A percentile compares a stretch with the other conserved stretches of the same genome.
Conservation (phyloP, 2,329 filamentous ascomycete genomes). For the Xylaria sp. region DNA sequence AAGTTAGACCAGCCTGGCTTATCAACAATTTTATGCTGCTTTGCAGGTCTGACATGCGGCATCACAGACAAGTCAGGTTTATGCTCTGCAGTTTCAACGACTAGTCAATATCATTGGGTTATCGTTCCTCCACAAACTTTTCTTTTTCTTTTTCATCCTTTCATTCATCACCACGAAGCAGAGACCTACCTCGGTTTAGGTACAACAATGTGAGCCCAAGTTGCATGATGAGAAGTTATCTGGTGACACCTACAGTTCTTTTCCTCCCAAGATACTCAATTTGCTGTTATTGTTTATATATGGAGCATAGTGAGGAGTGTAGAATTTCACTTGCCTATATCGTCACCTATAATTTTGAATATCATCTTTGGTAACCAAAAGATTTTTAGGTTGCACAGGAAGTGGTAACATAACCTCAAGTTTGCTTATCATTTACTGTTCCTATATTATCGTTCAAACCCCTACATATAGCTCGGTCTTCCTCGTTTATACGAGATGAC, state of each 20-base stretch:
- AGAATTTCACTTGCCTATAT: not conserved
- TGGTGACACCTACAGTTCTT: not conserved
- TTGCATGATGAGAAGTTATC: not conserved
- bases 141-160: not conserved
- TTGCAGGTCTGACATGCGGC: not conserved
- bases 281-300: not conserved
- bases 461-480: not conserved
- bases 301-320: not conserved
- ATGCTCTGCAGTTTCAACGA: not conserved
- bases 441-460: not conserved
- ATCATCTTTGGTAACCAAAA: not conserved
- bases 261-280: not conserved
- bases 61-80: not conserved
- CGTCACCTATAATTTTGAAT: not conserved
- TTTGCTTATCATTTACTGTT: not conserved
- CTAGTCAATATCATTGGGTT: not conserved
- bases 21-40: not conserved
- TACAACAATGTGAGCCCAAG: not conserved
- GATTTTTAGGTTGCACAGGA: slow-evolving; percentile 2
- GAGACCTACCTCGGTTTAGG: not conserved
- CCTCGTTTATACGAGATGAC: slow-evolving; percentile 1
- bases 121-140: not conserved
- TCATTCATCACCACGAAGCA: not conserved
- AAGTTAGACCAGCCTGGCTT: not conserved
- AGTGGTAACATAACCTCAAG: slow-evolving; percentile 4